Evolutionary conservation across 2,329 filamentous ascomycete species (phyloP), one percentile per base, ranked within the genome.

Genomic region (Emericellopsis atlantica): DNA sequence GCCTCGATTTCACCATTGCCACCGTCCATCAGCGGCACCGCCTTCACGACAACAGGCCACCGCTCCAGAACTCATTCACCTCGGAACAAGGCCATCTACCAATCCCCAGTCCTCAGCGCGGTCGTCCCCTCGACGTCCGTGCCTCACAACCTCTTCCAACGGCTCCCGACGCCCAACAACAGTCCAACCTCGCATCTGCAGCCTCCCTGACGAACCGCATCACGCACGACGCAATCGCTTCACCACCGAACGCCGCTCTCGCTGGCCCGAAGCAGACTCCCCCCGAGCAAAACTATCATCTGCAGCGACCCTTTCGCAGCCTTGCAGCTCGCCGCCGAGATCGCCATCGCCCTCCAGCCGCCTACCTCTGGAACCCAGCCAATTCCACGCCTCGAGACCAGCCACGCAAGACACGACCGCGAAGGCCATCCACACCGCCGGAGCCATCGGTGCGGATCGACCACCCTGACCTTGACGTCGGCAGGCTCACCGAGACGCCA

Each of bases 291-390:
- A 14, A 26, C 5, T 31, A 8, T 14, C 15, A 22, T 21, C 36
- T 10, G 16, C 39, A 40, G 23, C 33, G 18, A 26, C 37, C 68
- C 47, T 72, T 74, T 49, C 67, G 65, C 46, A 67, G 52, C 46
- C 63, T 58, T 46, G 56, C 61, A 26, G 54, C 55, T 33, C 15
- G 22, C 23, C 21, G 14, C 9, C 40, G 23, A 26, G 59, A 62
- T 22, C 54, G 61, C 37, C 61, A 58, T 40, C 64, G 61, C 24
- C 59, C 65, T 24, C 62, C 65, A 5, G 61, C 69, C 18, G 66
- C 67, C 36, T 70, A 72, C 31, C 69, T 77, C 47, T 77, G 74
- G 74, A 77, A 77, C 50, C 74, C 74, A 21, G 70, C 70, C 44
- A 77, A 77, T 52, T 77, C 72, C 22, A 76, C 73, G 3, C 72